phyloP scores from a whole-genome alignment of 2,329 filamentous ascomycete genomes.

The Monosporascus sp. region DNA sequence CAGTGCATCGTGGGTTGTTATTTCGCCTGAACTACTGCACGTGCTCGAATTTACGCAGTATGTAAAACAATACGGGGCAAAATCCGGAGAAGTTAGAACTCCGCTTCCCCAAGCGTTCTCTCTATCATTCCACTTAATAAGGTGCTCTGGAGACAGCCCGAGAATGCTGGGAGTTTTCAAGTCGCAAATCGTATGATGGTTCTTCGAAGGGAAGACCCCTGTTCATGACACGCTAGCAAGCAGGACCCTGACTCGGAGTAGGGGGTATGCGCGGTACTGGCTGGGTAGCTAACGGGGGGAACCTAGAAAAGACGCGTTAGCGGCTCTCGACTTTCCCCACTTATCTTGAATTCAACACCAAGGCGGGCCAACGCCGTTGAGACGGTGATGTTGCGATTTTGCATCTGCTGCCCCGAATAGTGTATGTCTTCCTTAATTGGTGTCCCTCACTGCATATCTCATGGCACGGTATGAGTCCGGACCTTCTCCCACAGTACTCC shows the following conservation, averaged over 20 bases:
- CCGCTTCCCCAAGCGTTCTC: not conserved
- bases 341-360: not conserved
- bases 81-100: not conserved
- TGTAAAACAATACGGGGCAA: not conserved
- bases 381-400: not conserved
- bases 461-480: not conserved
- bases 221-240: no score
- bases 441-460: not conserved
- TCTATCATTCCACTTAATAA: not conserved
- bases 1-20: not conserved
- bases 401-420: not conserved
- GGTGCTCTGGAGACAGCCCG: no score
- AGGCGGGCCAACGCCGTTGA: not conserved
- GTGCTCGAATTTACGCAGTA: not conserved
- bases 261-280: no score
- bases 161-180: no score
- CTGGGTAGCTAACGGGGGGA: no score
- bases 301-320: no score
- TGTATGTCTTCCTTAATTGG: not conserved
- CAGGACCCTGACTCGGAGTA: no score
- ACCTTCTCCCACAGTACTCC: not conserved
- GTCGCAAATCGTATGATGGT: no score
- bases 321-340: no score
- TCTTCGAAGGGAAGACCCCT: no score
- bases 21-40: not conserved